Evolutionary conservation across 352 stramenopile species (phyloP).

Genomic region (Globisporangium ultimum): DNA sequence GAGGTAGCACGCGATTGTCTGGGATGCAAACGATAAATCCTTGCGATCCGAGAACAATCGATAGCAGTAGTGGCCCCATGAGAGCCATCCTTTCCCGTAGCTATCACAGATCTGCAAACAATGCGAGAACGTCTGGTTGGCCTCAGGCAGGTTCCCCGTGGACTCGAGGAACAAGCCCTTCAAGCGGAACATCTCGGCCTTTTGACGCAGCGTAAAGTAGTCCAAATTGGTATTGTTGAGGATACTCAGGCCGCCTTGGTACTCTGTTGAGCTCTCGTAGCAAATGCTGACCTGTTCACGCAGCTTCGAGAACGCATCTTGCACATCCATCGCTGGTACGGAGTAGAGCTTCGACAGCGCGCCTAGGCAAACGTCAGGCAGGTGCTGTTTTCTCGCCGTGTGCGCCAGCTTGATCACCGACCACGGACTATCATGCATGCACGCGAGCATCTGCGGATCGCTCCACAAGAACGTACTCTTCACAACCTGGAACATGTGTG

Average conservation of each 20-base stretch:
- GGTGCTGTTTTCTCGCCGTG: conserved; percentile 87
- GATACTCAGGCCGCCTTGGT: conserved; percentile 86
- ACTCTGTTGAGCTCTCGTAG: conserved; percentile 86
- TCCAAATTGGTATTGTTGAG: conserved; percentile 93
- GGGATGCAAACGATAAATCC: conserved; percentile 73
- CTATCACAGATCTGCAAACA: conserved; percentile 90
- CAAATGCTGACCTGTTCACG: conserved; percentile 93
- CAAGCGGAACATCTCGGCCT: conserved; percentile 91
- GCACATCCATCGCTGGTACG: conserved; percentile 90
- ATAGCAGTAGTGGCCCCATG: conserved; percentile 92
- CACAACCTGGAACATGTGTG: conserved; percentile 91
- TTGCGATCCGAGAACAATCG: conserved; percentile 74
- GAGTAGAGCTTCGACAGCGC: conserved; percentile 85
- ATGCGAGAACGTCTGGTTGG: conserved; percentile 90
- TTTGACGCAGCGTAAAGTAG: conserved; percentile 90
- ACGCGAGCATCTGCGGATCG: conserved; percentile 84
- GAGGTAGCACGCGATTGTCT: conserved; percentile 93
- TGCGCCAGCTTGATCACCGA: conserved; percentile 91
- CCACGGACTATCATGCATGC: conserved; percentile 92
- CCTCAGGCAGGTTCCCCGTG: conserved; percentile 69
- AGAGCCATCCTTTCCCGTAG: conserved; percentile 94
- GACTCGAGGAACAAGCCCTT: conserved; percentile 90
- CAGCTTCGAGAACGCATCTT: conserved; percentile 91
- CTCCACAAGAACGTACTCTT: conserved; percentile 88
- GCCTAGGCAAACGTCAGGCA: conserved; percentile 84